Conservation (phyloP, 2,329 filamentous ascomycete species). For the Monosporascus cannonballus region DNA sequence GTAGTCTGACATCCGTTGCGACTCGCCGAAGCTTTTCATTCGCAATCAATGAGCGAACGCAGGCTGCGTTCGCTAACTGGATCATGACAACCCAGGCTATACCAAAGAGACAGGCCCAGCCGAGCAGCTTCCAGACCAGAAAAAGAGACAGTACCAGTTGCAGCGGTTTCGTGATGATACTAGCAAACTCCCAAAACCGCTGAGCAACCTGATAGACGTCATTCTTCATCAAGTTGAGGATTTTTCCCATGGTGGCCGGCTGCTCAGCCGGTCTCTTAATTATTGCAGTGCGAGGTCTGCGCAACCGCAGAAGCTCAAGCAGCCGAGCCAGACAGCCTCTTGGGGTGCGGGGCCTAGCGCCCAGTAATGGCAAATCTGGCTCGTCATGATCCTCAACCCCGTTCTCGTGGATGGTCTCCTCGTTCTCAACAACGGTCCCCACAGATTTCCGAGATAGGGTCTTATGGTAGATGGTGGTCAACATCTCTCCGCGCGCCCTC, state of each 20-base stretch:
- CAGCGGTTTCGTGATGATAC: constrained; percentile 69
- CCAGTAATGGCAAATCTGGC: constrained; percentile 15
- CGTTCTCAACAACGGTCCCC: constrained; percentile 30
- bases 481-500: constrained; percentile 75
- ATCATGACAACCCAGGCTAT: constrained; percentile 63
- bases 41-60: constrained; percentile 59
- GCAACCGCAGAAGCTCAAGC: constrained; percentile 20
- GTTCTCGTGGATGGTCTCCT: constrained; percentile 11
- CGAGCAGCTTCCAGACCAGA: constrained; percentile 72
- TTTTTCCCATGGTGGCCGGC: constrained; percentile 80
- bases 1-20: constrained; percentile 71
- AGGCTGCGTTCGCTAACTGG: constrained; percentile 61
- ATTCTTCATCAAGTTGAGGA: constrained; percentile 77
- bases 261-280: constrained; percentile 31
- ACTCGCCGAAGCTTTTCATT: constrained; percentile 66
- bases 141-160: constrained; percentile 68
- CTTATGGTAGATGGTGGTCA: constrained; percentile 80
- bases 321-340: constrained; percentile 22
- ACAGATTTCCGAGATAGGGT: constrained; percentile 59
- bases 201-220: constrained; percentile 80
- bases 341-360: constrained; percentile 5
- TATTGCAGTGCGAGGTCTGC: constrained; percentile 11
- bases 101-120: constrained; percentile 71
- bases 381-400: constrained; percentile 9
- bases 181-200: constrained; percentile 80